Conservation (phyloP, 2,329 filamentous ascomycete genomes). For the Lasiodiplodia hormozganensis region DNA sequence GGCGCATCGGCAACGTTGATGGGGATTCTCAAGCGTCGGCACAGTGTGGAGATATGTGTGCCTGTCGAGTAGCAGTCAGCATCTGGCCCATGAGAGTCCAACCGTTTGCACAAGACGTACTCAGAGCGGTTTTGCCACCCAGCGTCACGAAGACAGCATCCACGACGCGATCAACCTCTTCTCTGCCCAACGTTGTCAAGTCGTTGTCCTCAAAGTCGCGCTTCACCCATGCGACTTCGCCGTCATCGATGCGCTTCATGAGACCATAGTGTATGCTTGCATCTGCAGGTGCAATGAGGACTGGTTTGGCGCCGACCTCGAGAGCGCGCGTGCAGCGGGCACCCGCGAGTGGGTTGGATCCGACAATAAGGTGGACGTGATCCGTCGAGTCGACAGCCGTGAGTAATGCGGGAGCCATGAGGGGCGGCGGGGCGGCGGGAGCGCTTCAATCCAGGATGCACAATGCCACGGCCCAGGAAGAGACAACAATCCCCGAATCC, state of each 20-base stretch:
- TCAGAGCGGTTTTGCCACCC: constrained; percentile 56
- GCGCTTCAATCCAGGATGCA: constrained; percentile 2
- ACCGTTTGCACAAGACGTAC: constrained; percentile 43
- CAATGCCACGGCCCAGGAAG: neutral
- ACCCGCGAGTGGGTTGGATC: constrained; percentile 85
- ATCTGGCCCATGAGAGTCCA: constrained; percentile 25
- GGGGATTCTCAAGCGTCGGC: constrained; percentile 81
- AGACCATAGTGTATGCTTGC: constrained; percentile 67
- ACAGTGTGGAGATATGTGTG: constrained; percentile 74
- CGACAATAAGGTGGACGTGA: constrained; percentile 84
- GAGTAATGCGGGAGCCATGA: constrained; percentile 66
- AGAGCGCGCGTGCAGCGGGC: constrained; percentile 81
- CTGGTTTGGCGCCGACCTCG: constrained; percentile 79
- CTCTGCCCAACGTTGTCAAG: constrained; percentile 77
- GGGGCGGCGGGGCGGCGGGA: constrained; percentile 14
- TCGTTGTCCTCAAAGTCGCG: constrained; percentile 74
- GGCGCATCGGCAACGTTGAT: constrained; percentile 92
- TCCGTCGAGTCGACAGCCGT: constrained; percentile 73
- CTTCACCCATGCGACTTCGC: constrained; percentile 70
- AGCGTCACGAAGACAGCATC: constrained; percentile 91
- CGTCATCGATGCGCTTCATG: constrained; percentile 69
- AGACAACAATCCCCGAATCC: neutral
- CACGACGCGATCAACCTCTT: constrained; percentile 77
- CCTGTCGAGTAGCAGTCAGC: constrained; percentile 50
- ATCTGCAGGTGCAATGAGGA: constrained; percentile 75